Evolutionary conservation across 345 rosid species (phyloP).

Genomic region (Ailanthus altissimus): DNA sequence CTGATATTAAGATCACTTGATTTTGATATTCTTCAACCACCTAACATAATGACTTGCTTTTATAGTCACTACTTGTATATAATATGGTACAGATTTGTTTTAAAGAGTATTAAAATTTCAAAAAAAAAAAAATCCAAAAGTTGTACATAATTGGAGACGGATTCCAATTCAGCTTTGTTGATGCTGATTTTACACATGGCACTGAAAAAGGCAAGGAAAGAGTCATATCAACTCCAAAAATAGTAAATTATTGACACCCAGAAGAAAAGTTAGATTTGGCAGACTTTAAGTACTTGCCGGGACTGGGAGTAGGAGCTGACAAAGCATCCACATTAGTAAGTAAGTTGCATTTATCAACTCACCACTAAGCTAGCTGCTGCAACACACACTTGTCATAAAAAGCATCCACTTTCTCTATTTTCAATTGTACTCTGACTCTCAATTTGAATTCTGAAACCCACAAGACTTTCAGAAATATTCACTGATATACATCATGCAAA

Average conservation of each 20-base stretch:
- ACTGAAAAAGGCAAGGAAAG: not conserved
- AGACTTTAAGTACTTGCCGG: constrained; percentile 19
- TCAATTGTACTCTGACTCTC: constrained; percentile 9
- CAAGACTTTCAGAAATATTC: too few relatives aligned
- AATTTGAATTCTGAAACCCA: too few relatives aligned
- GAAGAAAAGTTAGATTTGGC: not conserved
- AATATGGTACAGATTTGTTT: not conserved
- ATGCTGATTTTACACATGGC: not conserved
- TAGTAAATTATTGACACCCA: not conserved
- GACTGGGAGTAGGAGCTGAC: constrained; percentile 19
- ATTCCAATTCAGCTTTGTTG: not conserved
- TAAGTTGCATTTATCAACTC: constrained; percentile 20
- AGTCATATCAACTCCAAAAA: not conserved
- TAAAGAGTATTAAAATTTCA: too few relatives aligned
- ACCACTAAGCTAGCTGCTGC: not conserved
- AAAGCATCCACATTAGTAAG: constrained; percentile 24
- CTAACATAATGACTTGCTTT: too few relatives aligned
- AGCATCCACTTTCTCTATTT: not conserved
- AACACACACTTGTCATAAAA: constrained; percentile 8
- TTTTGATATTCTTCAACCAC: not conserved
- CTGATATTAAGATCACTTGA: not conserved
- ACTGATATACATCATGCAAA: not conserved
- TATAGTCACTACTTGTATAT: too few relatives aligned
- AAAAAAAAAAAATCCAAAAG: too few relatives aligned
- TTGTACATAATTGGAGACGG: not conserved